Conservation (phyloP, 495 filamentous ascomycete genomes). For the Penicillium fimorum region DNA sequence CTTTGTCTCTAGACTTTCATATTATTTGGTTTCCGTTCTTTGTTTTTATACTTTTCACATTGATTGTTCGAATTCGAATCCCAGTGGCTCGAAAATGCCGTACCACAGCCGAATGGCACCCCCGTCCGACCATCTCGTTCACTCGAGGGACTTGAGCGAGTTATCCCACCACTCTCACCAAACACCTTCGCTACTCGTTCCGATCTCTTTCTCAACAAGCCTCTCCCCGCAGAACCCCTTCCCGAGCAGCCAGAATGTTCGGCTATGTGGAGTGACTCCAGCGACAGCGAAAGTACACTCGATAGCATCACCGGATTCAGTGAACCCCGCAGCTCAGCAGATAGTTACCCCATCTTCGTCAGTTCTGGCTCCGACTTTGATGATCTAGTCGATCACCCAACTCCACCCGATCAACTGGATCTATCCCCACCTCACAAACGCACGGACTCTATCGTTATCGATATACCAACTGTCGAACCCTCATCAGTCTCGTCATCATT, state of each 20-base stretch:
- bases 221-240: constrained; percentile 36
- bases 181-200: constrained; percentile 23
- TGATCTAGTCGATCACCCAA: constrained; percentile 25
- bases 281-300: constrained; percentile 27
- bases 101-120: constrained; percentile 31
- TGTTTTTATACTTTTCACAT: constrained; percentile 4
- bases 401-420: constrained; percentile 15
- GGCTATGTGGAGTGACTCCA: constrained; percentile 35
- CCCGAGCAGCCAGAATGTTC: constrained; percentile 27
- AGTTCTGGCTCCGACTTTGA: constrained; percentile 37
- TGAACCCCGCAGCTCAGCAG: constrained; percentile 31
- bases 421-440: constrained; percentile 17
- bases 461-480: constrained; percentile 1
- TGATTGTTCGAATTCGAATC: constrained; percentile 1
- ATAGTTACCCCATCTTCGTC: constrained; percentile 42
- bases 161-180: constrained; percentile 34
- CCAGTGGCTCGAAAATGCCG: constrained; percentile 23
- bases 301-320: constrained; percentile 30
- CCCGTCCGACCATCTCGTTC: constrained; percentile 41
- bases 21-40: not conserved
- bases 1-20: no score
- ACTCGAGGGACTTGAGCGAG: constrained; percentile 44
- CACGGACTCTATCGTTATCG: constrained; percentile 19
- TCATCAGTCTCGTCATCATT: constrained; percentile 16
- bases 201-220: constrained; percentile 37